Evolutionary conservation across 768 basidiomycete genomes (phyloP), one percentile per base, ranked within the genome.

Genomic region (Lanmaoa pseudosensibilis): DNA sequence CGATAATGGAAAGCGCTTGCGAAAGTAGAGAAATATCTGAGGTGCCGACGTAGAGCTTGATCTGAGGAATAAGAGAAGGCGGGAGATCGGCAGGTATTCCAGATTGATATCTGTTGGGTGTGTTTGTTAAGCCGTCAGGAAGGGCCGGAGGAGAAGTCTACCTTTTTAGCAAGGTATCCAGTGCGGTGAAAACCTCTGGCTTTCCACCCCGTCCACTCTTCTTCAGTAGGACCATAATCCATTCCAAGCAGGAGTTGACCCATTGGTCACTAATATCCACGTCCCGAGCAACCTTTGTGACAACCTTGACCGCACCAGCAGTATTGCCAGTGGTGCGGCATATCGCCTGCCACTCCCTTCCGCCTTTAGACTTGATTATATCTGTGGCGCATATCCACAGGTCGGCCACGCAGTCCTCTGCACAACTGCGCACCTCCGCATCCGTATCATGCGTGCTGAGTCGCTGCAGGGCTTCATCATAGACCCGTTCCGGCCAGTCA

Each of bases 331-430:
- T 82, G 2, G 78, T 76, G 58, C 87, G 80, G 64, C 88, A 87
- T 50, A 94, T 86, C 25, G 79, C 82, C 41, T 90, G 88, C 91
- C 92, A 94, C 64, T 94, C 91, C 62, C 82, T 83, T 50, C 83
- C 79, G 40, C 82, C 82, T 68, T 87, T 88, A 2, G 73, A 69
- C 60, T 72, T 80, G 36, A 91, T 78, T 15, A 84, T 72, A 46
- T 94, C 91, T 1, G 89, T 86, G 1, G 94, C 92, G 61, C 86
- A 87, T 49, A 92, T 81, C 86, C 97, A 92, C 10, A 98, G 75
- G 67, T 94, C 88, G 1, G 88, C 94, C 43, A 96, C 80, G 47
- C 84, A 85, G 33, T 88, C 85, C 63, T 98, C 88, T 0, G 94
- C 94, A 59, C 82, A 84, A 25, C 81, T 79, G 37, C 94, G 83